Evolutionary conservation across 2,329 filamentous ascomycete genomes (phyloP), one percentile per base, ranked within the genome.

Genomic region (Fusarium irregulare): DNA sequence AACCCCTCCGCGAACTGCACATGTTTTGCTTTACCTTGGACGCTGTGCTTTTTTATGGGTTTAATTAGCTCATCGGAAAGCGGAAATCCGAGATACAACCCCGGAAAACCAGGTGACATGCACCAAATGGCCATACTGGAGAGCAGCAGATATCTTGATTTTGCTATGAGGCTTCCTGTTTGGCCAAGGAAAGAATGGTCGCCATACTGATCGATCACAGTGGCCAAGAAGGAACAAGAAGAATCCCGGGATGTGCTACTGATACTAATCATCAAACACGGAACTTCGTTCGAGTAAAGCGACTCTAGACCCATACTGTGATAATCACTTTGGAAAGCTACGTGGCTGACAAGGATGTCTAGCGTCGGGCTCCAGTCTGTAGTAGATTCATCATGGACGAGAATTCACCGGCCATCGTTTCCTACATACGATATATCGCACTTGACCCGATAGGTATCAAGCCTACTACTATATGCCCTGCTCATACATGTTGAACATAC

Each of bases 341-440:
- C 50, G 45, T 56, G 25, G 47, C 30, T 48, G 28, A 53, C 44
- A 60, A 60, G 37, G 37, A 61, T 55, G 45, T 34, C 55, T 55
- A 56, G 54, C 28, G 40, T 21, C 11, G 20, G 8, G 18, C 18
- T 57, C 28, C 45, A 34, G 40, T 50, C 48, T 20, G 37, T 13
- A 28, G 30, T 32, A 23, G 46, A 41, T 32, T 23, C 27, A n/a
- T 28, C 30, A 47, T 48, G 41, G 23, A 30, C 20, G 13, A 21
- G 32, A 23, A 46, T 25, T 7, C 12, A 18, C 27, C 47, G 34
- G 25, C 40, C 46, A 37, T 46, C 12, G n/a, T 40, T 32, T 44
- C 41, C 23, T 20, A 21, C 32, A 41, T 41, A 41, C 32, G 23
- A 51, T 20, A 21, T 11, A 23, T 64, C 23, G 6, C 45, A 32